Percentiles rank a stretch among this genome's conserved stretches.
These are phyloP conservation scores for Emergomyces pasteurianus DNA, from an alignment of 2,329 filamentous ascomycete genomes.

Conservation along the genomic window DNA sequence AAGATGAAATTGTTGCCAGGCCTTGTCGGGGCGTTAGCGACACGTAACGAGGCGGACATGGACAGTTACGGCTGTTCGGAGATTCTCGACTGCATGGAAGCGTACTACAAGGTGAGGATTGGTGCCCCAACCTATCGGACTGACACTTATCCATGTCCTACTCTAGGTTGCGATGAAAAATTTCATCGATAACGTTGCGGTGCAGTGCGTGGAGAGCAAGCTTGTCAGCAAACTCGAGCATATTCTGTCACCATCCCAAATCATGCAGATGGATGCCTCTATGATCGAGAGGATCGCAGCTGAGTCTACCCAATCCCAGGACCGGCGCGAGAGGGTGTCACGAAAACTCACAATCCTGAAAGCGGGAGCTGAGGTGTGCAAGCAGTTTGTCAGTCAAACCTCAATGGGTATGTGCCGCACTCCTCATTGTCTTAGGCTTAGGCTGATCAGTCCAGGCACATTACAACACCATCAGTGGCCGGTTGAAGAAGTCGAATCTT, in stretches of 20 bases:
- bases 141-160: background rate
- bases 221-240: conserved; percentile 19
- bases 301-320: conserved; percentile 7
- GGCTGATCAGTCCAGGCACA: too few relatives aligned
- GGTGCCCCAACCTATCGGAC: background rate
- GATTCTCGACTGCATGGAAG: conserved; percentile 31
- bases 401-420: background rate
- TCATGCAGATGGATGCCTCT: conserved; percentile 12
- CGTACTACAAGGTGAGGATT: conserved; percentile 34
- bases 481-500: too few relatives aligned
- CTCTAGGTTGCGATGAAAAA: conserved; percentile 30
- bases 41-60: conserved; percentile 23
- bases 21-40: conserved; percentile 6
- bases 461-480: too few relatives aligned
- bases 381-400: too few relatives aligned
- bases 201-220: conserved; percentile 26
- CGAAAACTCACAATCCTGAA: too few relatives aligned
- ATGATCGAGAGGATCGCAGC: conserved; percentile 14
- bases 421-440: too few relatives aligned
- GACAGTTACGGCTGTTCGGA: conserved; percentile 26
- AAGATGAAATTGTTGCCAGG: background rate
- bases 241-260: conserved; percentile 18
- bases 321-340: too few relatives aligned
- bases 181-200: conserved; percentile 30
- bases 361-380: too few relatives aligned